Conservation (phyloP, 2,329 filamentous ascomycete species). For the Endothia cerciana region DNA sequence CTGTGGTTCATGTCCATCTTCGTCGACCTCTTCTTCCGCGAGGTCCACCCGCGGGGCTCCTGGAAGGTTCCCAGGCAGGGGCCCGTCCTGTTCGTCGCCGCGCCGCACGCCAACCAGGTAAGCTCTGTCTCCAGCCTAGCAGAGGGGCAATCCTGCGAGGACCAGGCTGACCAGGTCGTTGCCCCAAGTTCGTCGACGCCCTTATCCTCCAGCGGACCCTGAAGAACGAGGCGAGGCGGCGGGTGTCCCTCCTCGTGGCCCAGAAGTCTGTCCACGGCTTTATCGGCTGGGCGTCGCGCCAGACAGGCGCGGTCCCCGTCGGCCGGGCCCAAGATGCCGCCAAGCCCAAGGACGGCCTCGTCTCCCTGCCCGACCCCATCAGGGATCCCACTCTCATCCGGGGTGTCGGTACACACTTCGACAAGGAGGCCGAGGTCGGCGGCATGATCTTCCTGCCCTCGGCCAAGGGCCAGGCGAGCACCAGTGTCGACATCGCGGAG, state of each 20-base stretch:
- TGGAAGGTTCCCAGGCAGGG: constrained; percentile 92
- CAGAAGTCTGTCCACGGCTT: constrained; percentile 96
- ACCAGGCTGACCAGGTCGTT: neutral
- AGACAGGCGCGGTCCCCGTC: constrained; percentile 90
- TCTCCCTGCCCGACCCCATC: constrained; percentile 88
- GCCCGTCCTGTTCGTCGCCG: constrained; percentile 92
- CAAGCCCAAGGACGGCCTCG: constrained; percentile 75
- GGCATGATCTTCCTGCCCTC: constrained; percentile 88
- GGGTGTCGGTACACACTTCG: constrained; percentile 81
- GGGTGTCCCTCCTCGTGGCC: constrained; percentile 90
- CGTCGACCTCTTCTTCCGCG: constrained; percentile 95
- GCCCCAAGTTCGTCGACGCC: constrained; percentile 83
- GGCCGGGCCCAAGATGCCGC: constrained; percentile 88
- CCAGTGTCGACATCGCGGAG: constrained; percentile 82
- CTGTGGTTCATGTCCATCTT: constrained; percentile 80
- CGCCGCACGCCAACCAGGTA: constrained; percentile 95
- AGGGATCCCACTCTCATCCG: constrained; percentile 81
- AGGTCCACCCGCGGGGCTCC: constrained; percentile 91
- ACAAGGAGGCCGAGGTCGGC: constrained; percentile 73
- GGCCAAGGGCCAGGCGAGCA: constrained; percentile 74
- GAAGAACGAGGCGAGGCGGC: constrained; percentile 81
- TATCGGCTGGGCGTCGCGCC: constrained; percentile 82
- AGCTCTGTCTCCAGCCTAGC: constrained; percentile 32
- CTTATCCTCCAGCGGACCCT: constrained; percentile 91
- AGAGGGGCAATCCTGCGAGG: neutral